Base-by-base conservation (phyloP, 805 yeast species). In the Kazachstania kunashirensis region DNA sequence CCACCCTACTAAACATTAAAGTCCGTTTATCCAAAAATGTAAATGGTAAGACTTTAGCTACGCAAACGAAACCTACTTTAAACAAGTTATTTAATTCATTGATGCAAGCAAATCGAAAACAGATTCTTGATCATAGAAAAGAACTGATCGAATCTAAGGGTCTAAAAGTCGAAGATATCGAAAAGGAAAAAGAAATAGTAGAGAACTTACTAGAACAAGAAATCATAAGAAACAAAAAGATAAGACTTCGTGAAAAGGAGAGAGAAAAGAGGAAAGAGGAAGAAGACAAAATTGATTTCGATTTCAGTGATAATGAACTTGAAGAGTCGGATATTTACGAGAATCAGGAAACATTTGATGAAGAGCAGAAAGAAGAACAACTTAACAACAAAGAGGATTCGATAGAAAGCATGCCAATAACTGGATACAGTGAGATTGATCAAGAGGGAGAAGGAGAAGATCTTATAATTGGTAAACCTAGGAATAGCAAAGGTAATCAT, bases 51-150 rank as follows among this genome's bases (percentile, higher is more conserved):
- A 39, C 28, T 15, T 23, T 24, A 2, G 17, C 20, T 2, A 29
- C 29, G 14, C 37, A 36, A n/a, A 43, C 37, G 13, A 43, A 43
- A 4, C 26, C 52, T 10, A 48, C 55, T 2, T 47, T 52, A 15
- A 57, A 53, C 16, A 48, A 52, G 11, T 50, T 73, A 24, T 58
- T 68, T 31, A 40, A 45, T 9, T 50, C 52, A 9, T 57, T 73
- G 40, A 62, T 63, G 41, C 57, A 55, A 31, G 71, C 71, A 4
- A 69, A 71, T 32, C 62, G 65, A 29, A 53, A 62, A 31, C 80
- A 75, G 47, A 63, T 75, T 45, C 61, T 69, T 37, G 59, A 70
- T 27, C 70, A 70, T 45, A 67, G 68, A 49, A 71, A 64, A 43
- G 65, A 75, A 39, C 63, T 60, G 2, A 53, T 67, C 27, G 63